Conservation (phyloP, 768 basidiomycete species). For the Termitomyces sp. region DNA sequence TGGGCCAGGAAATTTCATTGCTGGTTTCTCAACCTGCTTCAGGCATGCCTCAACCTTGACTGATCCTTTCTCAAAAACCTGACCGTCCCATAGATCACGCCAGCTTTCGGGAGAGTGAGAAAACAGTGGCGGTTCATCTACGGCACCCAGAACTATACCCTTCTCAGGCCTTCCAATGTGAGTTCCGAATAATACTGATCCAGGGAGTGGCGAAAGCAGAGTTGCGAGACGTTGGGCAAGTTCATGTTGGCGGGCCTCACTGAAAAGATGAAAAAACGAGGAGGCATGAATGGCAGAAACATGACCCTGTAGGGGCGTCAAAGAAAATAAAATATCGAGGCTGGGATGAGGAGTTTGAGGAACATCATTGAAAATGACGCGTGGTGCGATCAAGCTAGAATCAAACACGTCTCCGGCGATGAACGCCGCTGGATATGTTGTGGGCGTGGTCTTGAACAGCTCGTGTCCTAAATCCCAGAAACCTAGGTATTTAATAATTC, state of each 20-base stretch:
- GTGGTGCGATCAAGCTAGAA: slow-evolving; percentile 27
- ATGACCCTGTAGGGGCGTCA: slow-evolving; percentile 40
- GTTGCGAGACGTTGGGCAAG: slow-evolving; percentile 36
- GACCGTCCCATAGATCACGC: slow-evolving; percentile 28
- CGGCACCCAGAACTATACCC: slow-evolving; percentile 14
- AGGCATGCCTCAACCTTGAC: slow-evolving; percentile 25
- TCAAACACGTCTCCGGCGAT: slow-evolving; percentile 45
- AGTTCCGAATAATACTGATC: slow-evolving; percentile 40
- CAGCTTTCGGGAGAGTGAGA: slow-evolving; percentile 32
- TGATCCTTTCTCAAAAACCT: slow-evolving; percentile 24
- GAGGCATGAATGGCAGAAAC: slow-evolving; percentile 45
- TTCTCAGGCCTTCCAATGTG: slow-evolving; percentile 29
- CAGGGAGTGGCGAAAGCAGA: slow-evolving; percentile 35
- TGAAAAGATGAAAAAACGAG: slow-evolving; percentile 50
- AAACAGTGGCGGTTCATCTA: slow-evolving; percentile 17
- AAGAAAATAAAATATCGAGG: slow-evolving; percentile 27
- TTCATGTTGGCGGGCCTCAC: slow-evolving; percentile 28
- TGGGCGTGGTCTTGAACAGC: slow-evolving; percentile 38
- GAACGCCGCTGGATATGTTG: slow-evolving; percentile 44
- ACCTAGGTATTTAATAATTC: slow-evolving; percentile 21
- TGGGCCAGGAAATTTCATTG: background rate
- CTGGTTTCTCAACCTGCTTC: slow-evolving; percentile 7
- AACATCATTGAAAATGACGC: slow-evolving; percentile 14
- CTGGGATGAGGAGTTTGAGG: slow-evolving; percentile 17
- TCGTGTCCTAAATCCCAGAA: slow-evolving; percentile 53